Evolutionary conservation across 2,329 filamentous ascomycete genomes (phyloP).

Genomic region (Trichophyton verrucosum): DNA sequence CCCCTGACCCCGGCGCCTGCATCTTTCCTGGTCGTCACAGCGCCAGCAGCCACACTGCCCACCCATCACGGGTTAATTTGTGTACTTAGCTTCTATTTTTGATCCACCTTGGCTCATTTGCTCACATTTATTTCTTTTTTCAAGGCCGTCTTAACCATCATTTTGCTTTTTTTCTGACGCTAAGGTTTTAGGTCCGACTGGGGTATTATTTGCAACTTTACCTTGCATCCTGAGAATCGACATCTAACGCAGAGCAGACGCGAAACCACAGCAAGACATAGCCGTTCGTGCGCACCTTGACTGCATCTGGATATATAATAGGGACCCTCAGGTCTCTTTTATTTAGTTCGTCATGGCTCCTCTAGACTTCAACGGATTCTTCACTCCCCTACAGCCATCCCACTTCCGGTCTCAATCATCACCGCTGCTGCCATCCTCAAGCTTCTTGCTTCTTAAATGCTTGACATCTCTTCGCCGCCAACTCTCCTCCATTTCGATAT

Average conservation of each 20-base stretch:
- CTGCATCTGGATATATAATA: constrained; percentile 5
- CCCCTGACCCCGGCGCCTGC: constrained; percentile 1
- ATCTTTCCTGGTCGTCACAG: background rate
- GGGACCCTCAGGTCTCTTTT: constrained; percentile 4
- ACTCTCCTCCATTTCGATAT: background rate
- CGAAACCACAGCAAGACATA: constrained; percentile 1
- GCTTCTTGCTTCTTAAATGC: background rate
- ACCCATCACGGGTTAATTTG: constrained; percentile 3
- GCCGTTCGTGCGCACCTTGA: background rate
- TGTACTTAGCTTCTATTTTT: constrained; percentile 7
- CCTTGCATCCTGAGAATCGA: constrained; percentile 1
- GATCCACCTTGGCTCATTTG: constrained; percentile 3
- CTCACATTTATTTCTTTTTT: constrained; percentile 3
- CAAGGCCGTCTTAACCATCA: background rate
- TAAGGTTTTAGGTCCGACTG: constrained; percentile 3
- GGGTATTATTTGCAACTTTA: constrained; percentile 5
- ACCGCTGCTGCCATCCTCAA: background rate
- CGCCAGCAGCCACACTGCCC: background rate
- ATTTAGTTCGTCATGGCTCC: constrained; percentile 3
- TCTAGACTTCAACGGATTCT: background rate
- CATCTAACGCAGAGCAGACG: constrained; percentile 4
- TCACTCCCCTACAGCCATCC: background rate
- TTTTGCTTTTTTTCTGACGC: constrained; percentile 1
- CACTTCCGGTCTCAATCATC: constrained; percentile 2
- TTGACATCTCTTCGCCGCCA: background rate